phyloP scores from a whole-genome alignment of 768 basidiomycete species.

The Hirschioporus abietinus region DNA sequence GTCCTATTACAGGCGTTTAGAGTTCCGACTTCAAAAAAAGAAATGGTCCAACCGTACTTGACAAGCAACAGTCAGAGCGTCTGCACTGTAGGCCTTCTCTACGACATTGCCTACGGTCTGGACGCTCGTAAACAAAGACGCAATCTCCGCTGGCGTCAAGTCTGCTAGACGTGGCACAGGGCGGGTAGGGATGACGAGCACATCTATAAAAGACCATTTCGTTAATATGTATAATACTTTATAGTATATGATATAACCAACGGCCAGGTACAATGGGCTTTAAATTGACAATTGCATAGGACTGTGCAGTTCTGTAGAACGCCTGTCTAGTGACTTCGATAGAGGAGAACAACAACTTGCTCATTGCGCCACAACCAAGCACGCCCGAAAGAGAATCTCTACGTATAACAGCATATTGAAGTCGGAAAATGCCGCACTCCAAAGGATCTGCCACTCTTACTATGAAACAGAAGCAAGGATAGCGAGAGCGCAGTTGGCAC shows the following conservation, averaged over 20 bases:
- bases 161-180: constrained; percentile 45
- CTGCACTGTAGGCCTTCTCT: constrained; percentile 76
- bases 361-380: not conserved
- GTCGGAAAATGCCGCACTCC: no score
- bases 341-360: constrained; percentile 54
- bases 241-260: constrained; percentile 36
- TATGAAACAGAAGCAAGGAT: no score
- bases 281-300: constrained; percentile 89
- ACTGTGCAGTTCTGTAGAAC: constrained; percentile 63
- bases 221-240: not conserved
- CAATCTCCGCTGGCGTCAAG: constrained; percentile 52
- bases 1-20: constrained; percentile 45
- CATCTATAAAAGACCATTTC: constrained; percentile 31
- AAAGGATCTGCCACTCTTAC: no score
- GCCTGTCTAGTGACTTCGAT: constrained; percentile 74
- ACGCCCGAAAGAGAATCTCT: no score
- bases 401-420: no score
- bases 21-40: not conserved
- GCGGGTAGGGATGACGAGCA: constrained; percentile 49
- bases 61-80: constrained; percentile 82
- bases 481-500: no score
- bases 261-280: constrained; percentile 94
- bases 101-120: constrained; percentile 75
- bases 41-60: constrained; percentile 52
- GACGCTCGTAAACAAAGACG: constrained; percentile 75